A percentile compares a stretch with the other conserved stretches of the same genome.
phyloP scores from a whole-genome alignment of 345 rosid species.

The Jatropha curcas region DNA sequence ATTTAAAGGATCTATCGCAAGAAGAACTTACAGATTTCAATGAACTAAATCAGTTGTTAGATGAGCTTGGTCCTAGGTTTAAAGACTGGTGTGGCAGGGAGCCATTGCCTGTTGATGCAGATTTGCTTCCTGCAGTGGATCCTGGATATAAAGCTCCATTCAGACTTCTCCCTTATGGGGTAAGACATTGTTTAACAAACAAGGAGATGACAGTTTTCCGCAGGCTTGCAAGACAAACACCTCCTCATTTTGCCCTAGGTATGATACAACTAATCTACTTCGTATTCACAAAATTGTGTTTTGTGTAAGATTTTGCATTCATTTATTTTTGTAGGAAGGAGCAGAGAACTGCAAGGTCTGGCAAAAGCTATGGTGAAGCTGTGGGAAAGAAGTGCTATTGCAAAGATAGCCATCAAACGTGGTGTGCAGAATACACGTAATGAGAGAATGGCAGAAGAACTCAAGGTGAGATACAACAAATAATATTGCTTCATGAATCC shows the following conservation, averaged over 20 bases:
- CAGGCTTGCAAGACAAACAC: slow-evolving; percentile 59
- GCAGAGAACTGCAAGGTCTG: slow-evolving; percentile 78
- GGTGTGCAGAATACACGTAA: slow-evolving; percentile 75
- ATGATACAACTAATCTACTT: slow-evolving; percentile 13
- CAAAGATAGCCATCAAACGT: slow-evolving; percentile 92
- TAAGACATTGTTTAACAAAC: slow-evolving; percentile 55
- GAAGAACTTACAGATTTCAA: slow-evolving; percentile 55
- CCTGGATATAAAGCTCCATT: slow-evolving; percentile 70
- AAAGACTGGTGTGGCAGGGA: slow-evolving; percentile 86
- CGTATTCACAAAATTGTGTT: slow-evolving; percentile 7
- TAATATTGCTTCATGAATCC: not conserved
- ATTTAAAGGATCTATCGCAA: slow-evolving; percentile 51
- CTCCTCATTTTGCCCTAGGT: slow-evolving; percentile 96
- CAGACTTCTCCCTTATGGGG: slow-evolving; percentile 70
- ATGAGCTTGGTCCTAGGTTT: slow-evolving; percentile 85
- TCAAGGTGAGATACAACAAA: slow-evolving; percentile 50
- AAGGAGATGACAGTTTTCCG: slow-evolving; percentile 66
- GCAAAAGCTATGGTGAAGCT: slow-evolving; percentile 83
- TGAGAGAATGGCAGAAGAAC: slow-evolving; percentile 96
- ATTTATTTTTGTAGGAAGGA: slow-evolving; percentile 60
- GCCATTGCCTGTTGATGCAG: slow-evolving; percentile 95
- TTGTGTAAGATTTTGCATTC: slow-evolving; percentile 19
- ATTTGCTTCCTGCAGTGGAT: slow-evolving; percentile 72
- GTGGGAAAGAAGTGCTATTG: slow-evolving; percentile 80
- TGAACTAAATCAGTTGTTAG: slow-evolving; percentile 63